Conservation (phyloP, 257 asterid genomes). For the Nicotiana benthamiana region DNA sequence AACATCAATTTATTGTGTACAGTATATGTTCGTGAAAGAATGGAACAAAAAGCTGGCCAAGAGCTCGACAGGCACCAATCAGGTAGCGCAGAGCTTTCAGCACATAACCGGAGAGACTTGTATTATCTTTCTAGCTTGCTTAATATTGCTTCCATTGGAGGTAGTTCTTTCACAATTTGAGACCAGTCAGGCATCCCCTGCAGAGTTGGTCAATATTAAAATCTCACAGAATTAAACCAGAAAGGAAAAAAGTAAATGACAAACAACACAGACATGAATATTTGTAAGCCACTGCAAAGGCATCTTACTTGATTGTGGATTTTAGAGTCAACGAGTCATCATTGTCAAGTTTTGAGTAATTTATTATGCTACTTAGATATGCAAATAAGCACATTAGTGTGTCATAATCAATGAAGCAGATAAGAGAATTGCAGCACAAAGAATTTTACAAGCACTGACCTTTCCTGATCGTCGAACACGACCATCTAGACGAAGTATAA, state of each 20-base stretch:
- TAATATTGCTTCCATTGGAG: constrained; percentile 77
- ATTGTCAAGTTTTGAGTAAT: background rate
- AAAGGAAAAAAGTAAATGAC: background rate
- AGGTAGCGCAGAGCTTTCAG: background rate
- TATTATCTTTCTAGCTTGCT: constrained; percentile 84
- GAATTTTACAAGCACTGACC: constrained; percentile 40
- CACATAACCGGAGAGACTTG: background rate
- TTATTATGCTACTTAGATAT: background rate
- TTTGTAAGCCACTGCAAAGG: background rate
- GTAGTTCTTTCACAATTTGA: constrained; percentile 76
- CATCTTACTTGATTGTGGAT: background rate
- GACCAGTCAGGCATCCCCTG: constrained; percentile 99
- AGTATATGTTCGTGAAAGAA: background rate
- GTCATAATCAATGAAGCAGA: background rate
- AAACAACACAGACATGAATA: background rate
- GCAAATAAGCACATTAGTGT: background rate
- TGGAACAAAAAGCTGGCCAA: background rate
- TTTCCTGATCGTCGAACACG: constrained; percentile 92
- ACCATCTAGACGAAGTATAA: constrained; percentile 93
- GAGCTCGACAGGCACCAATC: background rate
- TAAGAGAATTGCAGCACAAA: background rate
- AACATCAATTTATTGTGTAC: background rate
- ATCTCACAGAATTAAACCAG: background rate
- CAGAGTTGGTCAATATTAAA: background rate
- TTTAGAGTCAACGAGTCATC: background rate